These are phyloP conservation scores for Rhizophagus prolifer DNA, from an alignment of 192 early-diverging fungal genomes.

Conservation along the genomic window DNA sequence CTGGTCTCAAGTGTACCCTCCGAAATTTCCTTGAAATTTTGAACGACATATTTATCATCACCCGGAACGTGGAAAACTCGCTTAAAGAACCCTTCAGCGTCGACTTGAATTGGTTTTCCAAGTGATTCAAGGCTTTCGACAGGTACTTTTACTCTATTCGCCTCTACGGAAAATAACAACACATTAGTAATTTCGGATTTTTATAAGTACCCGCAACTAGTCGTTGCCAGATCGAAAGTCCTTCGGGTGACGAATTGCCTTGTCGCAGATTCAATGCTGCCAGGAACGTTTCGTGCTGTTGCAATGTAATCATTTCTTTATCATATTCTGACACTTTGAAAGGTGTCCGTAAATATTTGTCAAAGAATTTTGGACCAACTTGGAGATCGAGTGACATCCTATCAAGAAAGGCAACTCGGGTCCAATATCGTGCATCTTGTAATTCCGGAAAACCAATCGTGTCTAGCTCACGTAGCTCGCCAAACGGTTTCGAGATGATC, in stretches of 20 bases:
- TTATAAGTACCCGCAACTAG: not conserved
- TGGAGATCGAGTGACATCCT: slow-evolving; percentile 30
- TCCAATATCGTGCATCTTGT: slow-evolving; percentile 38
- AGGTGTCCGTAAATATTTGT: slow-evolving; percentile 37
- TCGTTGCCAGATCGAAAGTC: not conserved
- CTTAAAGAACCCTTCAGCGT: slow-evolving; percentile 60
- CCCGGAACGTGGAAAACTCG: slow-evolving; percentile 53
- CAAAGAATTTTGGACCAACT: slow-evolving; percentile 37
- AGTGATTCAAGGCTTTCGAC: slow-evolving; percentile 32
- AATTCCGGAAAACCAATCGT: slow-evolving; percentile 43
- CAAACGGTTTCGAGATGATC: slow-evolving; percentile 45
- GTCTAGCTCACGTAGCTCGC: slow-evolving; percentile 39
- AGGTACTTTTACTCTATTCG: slow-evolving; percentile 36
- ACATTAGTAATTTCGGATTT: not conserved
- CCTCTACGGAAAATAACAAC: slow-evolving; percentile 16
- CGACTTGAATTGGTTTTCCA: slow-evolving; percentile 37
- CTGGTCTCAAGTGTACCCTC: slow-evolving; percentile 50
- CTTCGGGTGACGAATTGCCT: not conserved
- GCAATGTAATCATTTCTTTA: slow-evolving; percentile 28
- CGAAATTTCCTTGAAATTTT: slow-evolving; percentile 59
- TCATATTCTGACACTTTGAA: slow-evolving; percentile 32
- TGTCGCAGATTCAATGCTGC: slow-evolving; percentile 31
- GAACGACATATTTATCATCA: slow-evolving; percentile 47
- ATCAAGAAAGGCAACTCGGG: slow-evolving; percentile 34
- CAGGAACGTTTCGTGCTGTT: slow-evolving; percentile 32